Percentiles rank a stretch among this genome's conserved stretches.
Conservation (phyloP, 139 green algal genomes). For the Ettlia oleoabundans region DNA sequence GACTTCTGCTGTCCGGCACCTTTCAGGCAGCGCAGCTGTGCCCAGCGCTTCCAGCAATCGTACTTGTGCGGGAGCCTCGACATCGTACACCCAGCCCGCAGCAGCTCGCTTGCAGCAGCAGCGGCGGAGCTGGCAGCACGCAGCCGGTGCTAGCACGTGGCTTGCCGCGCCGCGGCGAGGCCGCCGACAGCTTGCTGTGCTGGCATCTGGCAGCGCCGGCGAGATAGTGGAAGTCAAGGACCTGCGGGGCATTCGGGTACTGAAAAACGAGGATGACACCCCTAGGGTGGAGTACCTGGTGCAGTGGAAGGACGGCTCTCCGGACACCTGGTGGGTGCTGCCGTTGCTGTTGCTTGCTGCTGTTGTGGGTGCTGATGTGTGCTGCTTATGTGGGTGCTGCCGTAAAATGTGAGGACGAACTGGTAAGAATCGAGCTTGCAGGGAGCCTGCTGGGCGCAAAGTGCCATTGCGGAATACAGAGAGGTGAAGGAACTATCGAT, state of each 20-base stretch:
- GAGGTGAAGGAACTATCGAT: too few species aligned
- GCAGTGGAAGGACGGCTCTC: constrained; percentile 72
- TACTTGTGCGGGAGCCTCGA: constrained; percentile 19
- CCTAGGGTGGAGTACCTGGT: constrained; percentile 79
- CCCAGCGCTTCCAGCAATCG: not conserved
- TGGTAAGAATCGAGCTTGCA: too few species aligned
- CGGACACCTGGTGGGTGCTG: constrained; percentile 54
- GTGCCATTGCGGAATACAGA: too few species aligned
- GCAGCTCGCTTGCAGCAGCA: not conserved
- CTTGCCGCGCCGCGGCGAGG: not conserved
- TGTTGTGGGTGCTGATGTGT: not conserved
- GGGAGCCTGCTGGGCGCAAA: too few species aligned
- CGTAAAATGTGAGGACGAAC: too few species aligned
- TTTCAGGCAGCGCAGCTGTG: not conserved
- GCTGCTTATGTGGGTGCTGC: not conserved
- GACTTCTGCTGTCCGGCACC: not conserved
- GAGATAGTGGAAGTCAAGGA: constrained; percentile 69
- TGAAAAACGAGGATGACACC: constrained; percentile 48
- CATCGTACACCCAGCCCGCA: constrained; percentile 1
- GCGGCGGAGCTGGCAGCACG: not conserved
- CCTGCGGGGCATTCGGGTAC: constrained; percentile 64
- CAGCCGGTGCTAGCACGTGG: too few species aligned
- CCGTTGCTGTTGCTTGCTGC: not conserved
- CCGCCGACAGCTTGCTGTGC: too few species aligned
- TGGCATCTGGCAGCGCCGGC: constrained; percentile 14